Evolutionary conservation across 2,329 filamentous ascomycete species (phyloP).

Genomic region (Tolypocladium amazonense): DNA sequence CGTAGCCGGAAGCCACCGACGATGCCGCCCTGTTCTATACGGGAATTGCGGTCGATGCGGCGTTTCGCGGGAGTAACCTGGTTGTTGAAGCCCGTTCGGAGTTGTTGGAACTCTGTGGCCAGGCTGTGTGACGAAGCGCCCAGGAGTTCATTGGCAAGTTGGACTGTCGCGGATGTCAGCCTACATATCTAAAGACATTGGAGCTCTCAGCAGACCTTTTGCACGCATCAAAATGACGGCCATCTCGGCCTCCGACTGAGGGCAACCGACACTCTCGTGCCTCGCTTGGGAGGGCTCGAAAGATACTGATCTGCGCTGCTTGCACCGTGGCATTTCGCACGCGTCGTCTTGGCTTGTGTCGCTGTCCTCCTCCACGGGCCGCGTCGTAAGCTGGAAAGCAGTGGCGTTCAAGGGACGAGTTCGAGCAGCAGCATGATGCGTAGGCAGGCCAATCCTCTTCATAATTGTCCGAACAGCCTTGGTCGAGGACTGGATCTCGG

Average conservation of each 20-base stretch:
- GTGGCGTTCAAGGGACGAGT: not conserved
- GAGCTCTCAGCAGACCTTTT: conserved; percentile 13
- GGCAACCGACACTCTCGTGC: not conserved
- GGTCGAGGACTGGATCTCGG: not conserved
- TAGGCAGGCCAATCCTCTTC: not conserved
- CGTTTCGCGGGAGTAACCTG: conserved; percentile 18
- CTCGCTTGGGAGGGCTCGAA: conserved; percentile 1
- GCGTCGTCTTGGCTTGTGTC: not conserved
- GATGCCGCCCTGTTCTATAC: conserved; percentile 5
- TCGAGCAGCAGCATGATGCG: not conserved
- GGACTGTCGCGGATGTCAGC: conserved; percentile 11
- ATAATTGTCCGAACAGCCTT: not conserved
- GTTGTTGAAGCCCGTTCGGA: not conserved
- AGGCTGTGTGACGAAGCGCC: not conserved
- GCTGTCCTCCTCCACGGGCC: not conserved
- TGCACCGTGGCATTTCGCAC: conserved; percentile 1
- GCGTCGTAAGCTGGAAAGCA: not conserved
- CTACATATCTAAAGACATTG: not conserved
- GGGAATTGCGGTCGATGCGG: conserved; percentile 7
- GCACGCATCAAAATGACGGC: conserved; percentile 12
- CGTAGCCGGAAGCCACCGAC: conserved; percentile 15
- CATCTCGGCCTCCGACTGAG: conserved; percentile 4
- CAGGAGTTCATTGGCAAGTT: conserved; percentile 11
- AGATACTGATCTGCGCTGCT: not conserved
- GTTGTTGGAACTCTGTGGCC: not conserved